These are phyloP conservation scores for Lichtheimia ramosa DNA, from an alignment of 371 early-diverging fungal genomes.

Conservation along the genomic window DNA sequence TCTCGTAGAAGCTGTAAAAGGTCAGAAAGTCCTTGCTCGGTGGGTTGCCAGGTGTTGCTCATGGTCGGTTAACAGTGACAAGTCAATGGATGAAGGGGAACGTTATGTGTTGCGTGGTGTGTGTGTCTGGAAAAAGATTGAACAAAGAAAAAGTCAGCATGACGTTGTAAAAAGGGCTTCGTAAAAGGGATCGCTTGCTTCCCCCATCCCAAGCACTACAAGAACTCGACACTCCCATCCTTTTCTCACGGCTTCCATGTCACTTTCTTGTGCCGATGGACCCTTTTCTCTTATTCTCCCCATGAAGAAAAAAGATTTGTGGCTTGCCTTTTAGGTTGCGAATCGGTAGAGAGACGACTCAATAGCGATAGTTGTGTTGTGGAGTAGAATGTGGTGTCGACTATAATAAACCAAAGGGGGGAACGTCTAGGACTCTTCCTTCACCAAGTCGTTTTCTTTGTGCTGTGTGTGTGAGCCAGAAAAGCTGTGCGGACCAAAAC, in stretches of 20 bases:
- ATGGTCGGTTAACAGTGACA: constrained; percentile 11
- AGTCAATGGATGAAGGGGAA: neutral
- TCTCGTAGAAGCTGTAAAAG: constrained; percentile 47
- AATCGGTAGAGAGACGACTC: neutral
- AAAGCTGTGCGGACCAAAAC: neutral
- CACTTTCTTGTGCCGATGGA: too few species aligned
- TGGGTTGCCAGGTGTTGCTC: constrained; percentile 48
- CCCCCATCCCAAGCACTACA: too few species aligned
- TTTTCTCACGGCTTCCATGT: too few species aligned
- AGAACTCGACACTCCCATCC: too few species aligned
- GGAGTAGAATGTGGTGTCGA: neutral
- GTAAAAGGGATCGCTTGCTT: too few species aligned
- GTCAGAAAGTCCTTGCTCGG: constrained; percentile 50
- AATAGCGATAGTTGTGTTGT: neutral
- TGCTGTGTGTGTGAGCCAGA: neutral
- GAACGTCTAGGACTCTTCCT: neutral
- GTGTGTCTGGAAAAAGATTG: too few species aligned
- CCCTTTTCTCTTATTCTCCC: too few species aligned
- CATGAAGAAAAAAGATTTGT: neutral
- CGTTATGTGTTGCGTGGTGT: neutral
- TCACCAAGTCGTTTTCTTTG: neutral
- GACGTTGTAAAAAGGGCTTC: too few species aligned
- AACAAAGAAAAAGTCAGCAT: too few species aligned
- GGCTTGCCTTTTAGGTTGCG: neutral
- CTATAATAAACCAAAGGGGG: neutral